These are phyloP conservation scores for Capronia coronata DNA, from an alignment of 2,329 filamentous ascomycete genomes.

Conservation along the genomic window DNA sequence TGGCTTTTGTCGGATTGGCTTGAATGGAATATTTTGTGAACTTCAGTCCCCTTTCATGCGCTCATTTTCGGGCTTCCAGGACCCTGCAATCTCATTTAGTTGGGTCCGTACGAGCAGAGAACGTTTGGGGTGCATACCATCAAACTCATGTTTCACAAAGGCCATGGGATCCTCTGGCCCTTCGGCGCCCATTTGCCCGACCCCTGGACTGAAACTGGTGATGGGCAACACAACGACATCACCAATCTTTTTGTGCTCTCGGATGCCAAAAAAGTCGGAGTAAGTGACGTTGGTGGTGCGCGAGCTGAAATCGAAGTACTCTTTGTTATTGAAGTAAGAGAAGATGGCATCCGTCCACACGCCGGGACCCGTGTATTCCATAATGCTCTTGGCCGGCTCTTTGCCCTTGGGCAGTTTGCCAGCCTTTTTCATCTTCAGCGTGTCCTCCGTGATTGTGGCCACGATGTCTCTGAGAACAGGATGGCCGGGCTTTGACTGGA, in stretches of 20 bases:
- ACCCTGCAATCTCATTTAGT: conserved; percentile 22
- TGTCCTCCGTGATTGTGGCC: conserved; percentile 74
- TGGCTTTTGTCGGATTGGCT: no score
- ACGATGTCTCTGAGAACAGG: conserved; percentile 85
- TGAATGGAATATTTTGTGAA: not conserved
- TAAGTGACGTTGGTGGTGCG: conserved; percentile 64
- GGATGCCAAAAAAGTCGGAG: conserved; percentile 84
- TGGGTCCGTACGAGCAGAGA: not conserved
- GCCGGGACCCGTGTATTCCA: conserved; percentile 91
- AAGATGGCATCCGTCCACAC: conserved; percentile 93
- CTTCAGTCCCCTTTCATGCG: conserved; percentile 21
- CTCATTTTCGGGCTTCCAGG: conserved; percentile 32
- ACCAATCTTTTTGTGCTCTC: conserved; percentile 73
- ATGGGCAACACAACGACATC: conserved; percentile 93
- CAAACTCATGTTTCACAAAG: conserved; percentile 94
- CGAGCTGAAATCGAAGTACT: conserved; percentile 77
- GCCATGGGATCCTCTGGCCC: conserved; percentile 90
- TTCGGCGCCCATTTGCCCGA: conserved; percentile 84
- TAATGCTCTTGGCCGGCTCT: conserved; percentile 61
- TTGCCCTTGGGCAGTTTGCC: conserved; percentile 58
- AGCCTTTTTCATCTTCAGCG: conserved; percentile 63
- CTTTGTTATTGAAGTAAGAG: conserved; percentile 83
- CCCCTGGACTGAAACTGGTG: conserved; percentile 93
- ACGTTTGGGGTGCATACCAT: conserved; percentile 60
- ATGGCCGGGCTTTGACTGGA: conserved; percentile 90